Conservation (phyloP, 495 filamentous ascomycete genomes). For the Pyrenula aspistea region DNA sequence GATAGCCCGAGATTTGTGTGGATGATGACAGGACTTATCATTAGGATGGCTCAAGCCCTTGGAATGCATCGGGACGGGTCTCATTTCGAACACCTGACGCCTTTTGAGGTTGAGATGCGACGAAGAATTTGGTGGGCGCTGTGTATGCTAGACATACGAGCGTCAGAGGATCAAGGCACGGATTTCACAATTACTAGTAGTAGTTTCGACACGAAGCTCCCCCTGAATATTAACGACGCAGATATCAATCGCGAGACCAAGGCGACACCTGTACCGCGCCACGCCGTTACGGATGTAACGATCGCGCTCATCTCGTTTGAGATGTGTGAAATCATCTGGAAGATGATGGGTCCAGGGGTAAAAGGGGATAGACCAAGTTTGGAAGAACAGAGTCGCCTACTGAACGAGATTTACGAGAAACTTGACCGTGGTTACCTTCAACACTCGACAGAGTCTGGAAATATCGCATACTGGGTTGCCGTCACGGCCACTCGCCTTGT, state of each 20-base stretch:
- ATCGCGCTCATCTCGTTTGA: constrained; percentile 64
- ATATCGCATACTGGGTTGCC: constrained; percentile 61
- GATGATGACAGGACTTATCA: constrained; percentile 55
- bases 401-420: constrained; percentile 55
- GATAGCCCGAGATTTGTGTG: constrained; percentile 57
- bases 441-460: constrained; percentile 44
- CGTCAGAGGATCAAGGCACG: constrained; percentile 75
- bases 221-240: constrained; percentile 67
- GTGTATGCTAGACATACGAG: constrained; percentile 60
- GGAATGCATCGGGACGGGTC: constrained; percentile 70
- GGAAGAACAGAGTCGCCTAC: constrained; percentile 36
- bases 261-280: constrained; percentile 42
- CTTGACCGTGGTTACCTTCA: too few relatives aligned
- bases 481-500: constrained; percentile 57
- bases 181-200: constrained; percentile 59
- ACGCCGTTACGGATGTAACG: constrained; percentile 64
- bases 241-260: constrained; percentile 59
- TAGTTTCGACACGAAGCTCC: constrained; percentile 60
- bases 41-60: constrained; percentile 71
- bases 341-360: constrained; percentile 18
- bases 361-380: constrained; percentile 5
- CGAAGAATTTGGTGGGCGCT: constrained; percentile 78
- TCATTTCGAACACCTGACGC: constrained; percentile 54
- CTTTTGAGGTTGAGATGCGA: constrained; percentile 77
- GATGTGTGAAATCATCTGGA: constrained; percentile 34